Evolutionary conservation across 129 eudicot species (phyloP), one percentile per base, ranked within the genome.

Genomic region (Helianthus annuus): DNA sequence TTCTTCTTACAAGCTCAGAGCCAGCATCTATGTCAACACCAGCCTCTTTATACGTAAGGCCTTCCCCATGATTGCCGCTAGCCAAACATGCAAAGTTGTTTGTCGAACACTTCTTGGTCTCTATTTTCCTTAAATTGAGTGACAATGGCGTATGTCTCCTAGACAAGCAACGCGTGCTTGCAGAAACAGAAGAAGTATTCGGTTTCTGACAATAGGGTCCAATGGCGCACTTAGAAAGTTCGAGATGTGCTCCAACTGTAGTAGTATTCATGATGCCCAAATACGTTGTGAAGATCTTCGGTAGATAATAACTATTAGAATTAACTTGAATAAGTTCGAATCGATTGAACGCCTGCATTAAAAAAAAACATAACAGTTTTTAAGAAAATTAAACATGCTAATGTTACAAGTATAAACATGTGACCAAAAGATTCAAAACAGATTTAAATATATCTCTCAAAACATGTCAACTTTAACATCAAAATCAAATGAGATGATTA

Each of bases 21-120:
- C 96, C 98, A 8, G 98, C 95, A 84, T 93, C 98, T 7, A 93
- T 93, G 79, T 93, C 98, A 69, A 93, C 96, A 72, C 98, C 98
- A 42, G 98, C 95, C 57, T 86, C 90, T 73, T 89, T 93, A 54
- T 93, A 93, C 0, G 98, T 93, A 76, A 93, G 95, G 0, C 88
- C 81, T 19, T 74, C 67, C 46, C 67, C 67, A 7, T 48, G 69
- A 48, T 62, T 67, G 45, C 48, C 67, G 42, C 62, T 60, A 24
- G 82, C 79, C 71, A 81, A 48, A n/a, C 92, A 68, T 61, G 54
- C 15, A 32, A 65, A 38, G 75, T 15, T 68, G 77, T 11, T 66
- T 46, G 24, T 75, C n/a, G 56, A 45, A 68, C 13, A 15, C 48
- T 39, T 71, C 71, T 75, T 71, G 45, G 19, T 29, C 55, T 48